phyloP scores from a whole-genome alignment of 805 yeast genomes.

The Lipomyces kockii region DNA sequence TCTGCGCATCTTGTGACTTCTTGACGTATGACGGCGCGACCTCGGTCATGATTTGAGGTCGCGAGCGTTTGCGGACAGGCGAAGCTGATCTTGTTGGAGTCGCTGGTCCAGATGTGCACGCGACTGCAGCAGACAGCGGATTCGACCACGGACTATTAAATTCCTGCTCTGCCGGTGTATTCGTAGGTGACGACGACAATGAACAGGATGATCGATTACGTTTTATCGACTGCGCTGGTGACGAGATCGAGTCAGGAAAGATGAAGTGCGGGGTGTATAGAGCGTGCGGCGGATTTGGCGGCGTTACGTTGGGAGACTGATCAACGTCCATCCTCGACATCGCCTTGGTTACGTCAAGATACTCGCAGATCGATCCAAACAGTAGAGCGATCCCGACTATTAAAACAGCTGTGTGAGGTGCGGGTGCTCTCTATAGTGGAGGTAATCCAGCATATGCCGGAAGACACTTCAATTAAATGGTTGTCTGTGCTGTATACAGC shows the following conservation, averaged over 20 bases:
- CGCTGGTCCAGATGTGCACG: neutral
- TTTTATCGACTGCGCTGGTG: neutral
- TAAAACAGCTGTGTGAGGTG: neutral
- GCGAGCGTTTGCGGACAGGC: neutral
- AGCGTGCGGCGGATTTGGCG: slow-evolving; percentile 1
- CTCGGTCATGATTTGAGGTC: slow-evolving; percentile 1
- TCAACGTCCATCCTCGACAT: slow-evolving; percentile 2
- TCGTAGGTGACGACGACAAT: neutral
- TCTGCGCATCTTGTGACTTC: neutral
- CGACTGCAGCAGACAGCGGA: neutral
- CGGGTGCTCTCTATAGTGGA: neutral
- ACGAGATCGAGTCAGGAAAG: neutral
- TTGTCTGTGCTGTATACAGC: neutral
- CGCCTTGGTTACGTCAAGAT: neutral
- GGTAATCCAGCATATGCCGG: neutral
- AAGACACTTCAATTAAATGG: neutral
- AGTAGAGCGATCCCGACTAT: neutral
- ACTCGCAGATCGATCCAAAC: neutral
- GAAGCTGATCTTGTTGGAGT: neutral
- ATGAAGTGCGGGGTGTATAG: neutral
- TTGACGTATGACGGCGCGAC: slow-evolving; percentile 9
- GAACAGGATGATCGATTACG: slow-evolving; percentile 2
- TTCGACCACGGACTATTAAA: neutral
- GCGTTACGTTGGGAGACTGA: slow-evolving; percentile 2
- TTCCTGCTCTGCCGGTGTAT: neutral